phyloP scores from a whole-genome alignment of 2,329 filamentous ascomycete species.

The Pseudogymnoascus sp. region DNA sequence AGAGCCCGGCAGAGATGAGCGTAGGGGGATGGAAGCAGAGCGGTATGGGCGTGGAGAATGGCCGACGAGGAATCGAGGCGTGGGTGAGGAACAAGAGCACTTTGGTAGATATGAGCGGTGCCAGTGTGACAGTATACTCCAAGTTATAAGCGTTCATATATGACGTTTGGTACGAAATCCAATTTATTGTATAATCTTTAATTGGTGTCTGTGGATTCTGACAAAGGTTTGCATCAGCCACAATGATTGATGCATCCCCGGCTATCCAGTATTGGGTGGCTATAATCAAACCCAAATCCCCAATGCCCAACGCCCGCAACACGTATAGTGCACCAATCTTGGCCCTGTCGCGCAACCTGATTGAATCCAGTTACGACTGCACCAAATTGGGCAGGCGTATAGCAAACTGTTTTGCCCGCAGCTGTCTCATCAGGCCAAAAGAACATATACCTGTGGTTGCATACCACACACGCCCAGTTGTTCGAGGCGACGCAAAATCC shows the following conservation, averaged over 20 bases:
- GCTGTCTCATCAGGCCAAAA: background rate
- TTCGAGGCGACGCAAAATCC: background rate
- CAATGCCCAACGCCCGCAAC: background rate
- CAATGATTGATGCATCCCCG: background rate
- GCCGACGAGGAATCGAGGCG: constrained; percentile 66
- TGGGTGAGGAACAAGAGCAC: constrained; percentile 88
- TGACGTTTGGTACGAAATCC: background rate
- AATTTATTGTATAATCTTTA: background rate
- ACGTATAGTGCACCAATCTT: background rate
- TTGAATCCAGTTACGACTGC: background rate
- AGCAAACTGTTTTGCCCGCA: background rate
- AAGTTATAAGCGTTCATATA: constrained; percentile 36
- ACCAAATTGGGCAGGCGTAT: background rate
- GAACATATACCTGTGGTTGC: background rate
- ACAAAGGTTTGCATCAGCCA: background rate
- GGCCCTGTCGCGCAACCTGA: background rate
- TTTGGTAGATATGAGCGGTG: constrained; percentile 66
- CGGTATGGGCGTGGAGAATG: constrained; percentile 82
- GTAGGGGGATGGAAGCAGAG: constrained; percentile 91
- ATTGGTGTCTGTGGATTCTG: background rate
- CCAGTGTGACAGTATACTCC: constrained; percentile 64
- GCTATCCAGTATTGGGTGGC: background rate
- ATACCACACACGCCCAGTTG: background rate
- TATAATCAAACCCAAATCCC: background rate
- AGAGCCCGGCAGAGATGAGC: constrained; percentile 83